Percentiles rank a stretch among this genome's conserved stretches.
These are phyloP conservation scores for Penicillium polonicum DNA, from an alignment of 2,329 filamentous ascomycete genomes.

Conservation along the genomic window DNA sequence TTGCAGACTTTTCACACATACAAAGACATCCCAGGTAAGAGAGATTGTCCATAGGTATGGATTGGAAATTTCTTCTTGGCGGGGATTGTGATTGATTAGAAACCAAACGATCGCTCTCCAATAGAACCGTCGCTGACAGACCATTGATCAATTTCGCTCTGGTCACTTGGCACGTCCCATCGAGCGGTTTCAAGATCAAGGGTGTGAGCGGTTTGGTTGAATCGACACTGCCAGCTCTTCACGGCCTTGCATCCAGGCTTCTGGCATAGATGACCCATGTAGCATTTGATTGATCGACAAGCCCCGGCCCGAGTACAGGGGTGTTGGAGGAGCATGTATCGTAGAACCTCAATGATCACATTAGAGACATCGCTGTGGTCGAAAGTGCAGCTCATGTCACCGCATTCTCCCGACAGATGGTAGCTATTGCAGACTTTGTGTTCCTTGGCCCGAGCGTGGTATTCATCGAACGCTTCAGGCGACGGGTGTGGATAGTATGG, in stretches of 20 bases:
- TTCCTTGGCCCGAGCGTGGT: conserved; percentile 38
- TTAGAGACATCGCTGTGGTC: conserved; percentile 49
- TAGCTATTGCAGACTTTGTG: conserved; percentile 53
- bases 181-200: conserved; percentile 25
- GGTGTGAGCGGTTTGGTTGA: conserved; percentile 28
- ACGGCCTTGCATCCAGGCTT: conserved; percentile 32
- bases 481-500: conserved; percentile 40
- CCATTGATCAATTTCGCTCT: conserved; percentile 14
- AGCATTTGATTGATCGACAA: conserved; percentile 48
- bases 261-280: conserved; percentile 47
- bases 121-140: conserved; percentile 19
- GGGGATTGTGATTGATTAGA: conserved; percentile 3
- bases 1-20: conserved; percentile 10
- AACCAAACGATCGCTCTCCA: conserved; percentile 2
- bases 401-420: conserved; percentile 46
- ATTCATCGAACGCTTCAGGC: conserved; percentile 39
- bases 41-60: conserved; percentile 7
- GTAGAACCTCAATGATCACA: conserved; percentile 43
- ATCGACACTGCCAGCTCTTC: conserved; percentile 33
- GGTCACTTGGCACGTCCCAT: conserved; percentile 28
- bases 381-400: conserved; percentile 40
- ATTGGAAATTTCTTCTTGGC: neutral
- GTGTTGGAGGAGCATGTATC: conserved; percentile 46
- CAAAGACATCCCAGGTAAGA: conserved; percentile 4
- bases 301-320: conserved; percentile 43